Evolutionary conservation across 1,284 basidiomycete species (phyloP).

Genomic region (Moesziomyces parantarcticus): DNA sequence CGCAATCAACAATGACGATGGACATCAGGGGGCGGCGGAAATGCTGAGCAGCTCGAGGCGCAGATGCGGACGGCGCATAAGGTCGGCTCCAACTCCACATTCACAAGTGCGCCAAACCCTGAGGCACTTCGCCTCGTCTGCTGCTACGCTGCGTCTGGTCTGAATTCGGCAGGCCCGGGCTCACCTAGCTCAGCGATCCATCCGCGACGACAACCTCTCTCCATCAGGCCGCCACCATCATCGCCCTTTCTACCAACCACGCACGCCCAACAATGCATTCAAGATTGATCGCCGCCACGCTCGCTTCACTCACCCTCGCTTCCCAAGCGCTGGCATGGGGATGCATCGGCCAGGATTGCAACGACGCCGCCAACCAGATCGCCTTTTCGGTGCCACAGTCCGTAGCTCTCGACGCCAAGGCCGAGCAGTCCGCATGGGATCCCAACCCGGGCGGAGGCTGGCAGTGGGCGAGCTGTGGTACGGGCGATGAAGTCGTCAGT

Average conservation of each 20-base stretch:
- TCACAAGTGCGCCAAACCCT: background rate
- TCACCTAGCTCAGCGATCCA: slow-evolving; percentile 3
- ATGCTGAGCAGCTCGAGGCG: slow-evolving; percentile 4
- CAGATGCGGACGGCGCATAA: background rate
- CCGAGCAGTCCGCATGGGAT: slow-evolving; percentile 1
- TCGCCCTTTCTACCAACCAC: background rate
- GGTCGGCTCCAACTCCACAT: slow-evolving; percentile 27
- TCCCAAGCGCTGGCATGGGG: slow-evolving; percentile 39
- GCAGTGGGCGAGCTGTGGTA: slow-evolving; percentile 62
- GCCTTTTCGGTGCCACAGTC: slow-evolving; percentile 33
- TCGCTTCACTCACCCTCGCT: slow-evolving; percentile 36
- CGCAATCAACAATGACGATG: slow-evolving; percentile 22
- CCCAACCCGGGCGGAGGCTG: slow-evolving; percentile 45
- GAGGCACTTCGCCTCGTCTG: slow-evolving; percentile 3
- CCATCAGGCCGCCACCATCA: background rate
- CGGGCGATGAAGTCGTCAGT: slow-evolving; percentile 44
- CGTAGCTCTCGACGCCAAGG: slow-evolving; percentile 4
- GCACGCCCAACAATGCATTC: slow-evolving; percentile 12
- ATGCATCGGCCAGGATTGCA: slow-evolving; percentile 45
- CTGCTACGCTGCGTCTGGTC: slow-evolving; percentile 4
- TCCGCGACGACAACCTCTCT: too few relatives aligned
- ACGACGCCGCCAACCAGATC: slow-evolving; percentile 38
- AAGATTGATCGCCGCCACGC: slow-evolving; percentile 23
- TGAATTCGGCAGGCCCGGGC: slow-evolving; percentile 17
- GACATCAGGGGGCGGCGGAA: slow-evolving; percentile 4